phyloP scores from a whole-genome alignment of 768 basidiomycete genomes.

The Coprinellus aureogranulatus region DNA sequence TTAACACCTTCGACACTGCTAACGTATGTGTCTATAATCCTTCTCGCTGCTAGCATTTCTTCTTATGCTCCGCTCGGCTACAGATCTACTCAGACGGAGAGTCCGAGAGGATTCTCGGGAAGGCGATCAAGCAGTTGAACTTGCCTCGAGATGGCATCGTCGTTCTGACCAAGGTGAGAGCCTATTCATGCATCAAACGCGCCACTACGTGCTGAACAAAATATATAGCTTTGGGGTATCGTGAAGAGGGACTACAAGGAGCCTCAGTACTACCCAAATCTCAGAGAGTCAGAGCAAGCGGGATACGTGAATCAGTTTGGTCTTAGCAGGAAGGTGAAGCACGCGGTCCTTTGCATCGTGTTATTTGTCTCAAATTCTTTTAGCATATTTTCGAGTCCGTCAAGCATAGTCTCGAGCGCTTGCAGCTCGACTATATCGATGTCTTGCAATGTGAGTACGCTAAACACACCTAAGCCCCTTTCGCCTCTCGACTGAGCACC shows the following conservation, averaged over 20 bases:
- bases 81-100: constrained; percentile 65
- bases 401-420: constrained; percentile 58
- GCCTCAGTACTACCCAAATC: too few species aligned
- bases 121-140: constrained; percentile 63
- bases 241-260: too few species aligned
- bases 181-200: background rate
- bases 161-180: constrained; percentile 66
- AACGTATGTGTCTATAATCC: too few species aligned
- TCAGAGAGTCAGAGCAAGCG: too few species aligned
- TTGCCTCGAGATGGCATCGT: constrained; percentile 76
- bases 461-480: background rate
- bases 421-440: constrained; percentile 76
- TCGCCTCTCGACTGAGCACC: too few species aligned
- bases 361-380: background rate
- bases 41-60: too few species aligned
- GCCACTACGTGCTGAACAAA: too few species aligned
- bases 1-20: constrained; percentile 62
- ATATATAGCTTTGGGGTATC: too few species aligned
- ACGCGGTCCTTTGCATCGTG: too few species aligned
- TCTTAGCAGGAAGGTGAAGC: too few species aligned
- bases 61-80: too few species aligned
- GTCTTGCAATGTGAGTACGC: constrained; percentile 58
- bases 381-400: constrained; percentile 73
- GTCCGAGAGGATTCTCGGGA: constrained; percentile 69
- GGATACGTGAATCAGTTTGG: too few species aligned